phyloP scores from a whole-genome alignment of 2,329 filamentous ascomycete genomes.

The Neurospora crassa region DNA sequence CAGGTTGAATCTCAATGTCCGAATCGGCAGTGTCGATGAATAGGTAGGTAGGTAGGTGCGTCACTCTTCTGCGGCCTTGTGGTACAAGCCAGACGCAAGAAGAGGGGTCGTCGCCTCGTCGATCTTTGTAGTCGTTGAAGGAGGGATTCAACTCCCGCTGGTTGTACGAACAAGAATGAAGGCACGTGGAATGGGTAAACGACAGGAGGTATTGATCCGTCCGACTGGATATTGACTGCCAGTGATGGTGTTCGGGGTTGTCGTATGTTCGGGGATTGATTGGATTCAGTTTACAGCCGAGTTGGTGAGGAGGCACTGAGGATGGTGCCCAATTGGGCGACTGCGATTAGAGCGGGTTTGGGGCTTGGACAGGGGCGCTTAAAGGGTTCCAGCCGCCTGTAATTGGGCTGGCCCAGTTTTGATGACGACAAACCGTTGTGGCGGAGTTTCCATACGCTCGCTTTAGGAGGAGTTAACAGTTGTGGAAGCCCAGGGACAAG shows the following conservation, averaged over 20 bases:
- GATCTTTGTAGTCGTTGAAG: neutral
- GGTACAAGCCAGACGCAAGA: neutral
- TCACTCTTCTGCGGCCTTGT: neutral
- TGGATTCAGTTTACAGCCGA: neutral
- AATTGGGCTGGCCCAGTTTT: neutral
- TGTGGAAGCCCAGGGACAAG: neutral
- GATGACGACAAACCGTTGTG: neutral
- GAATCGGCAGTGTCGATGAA: too few species aligned
- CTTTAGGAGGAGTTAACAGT: neutral
- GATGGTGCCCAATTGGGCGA: neutral
- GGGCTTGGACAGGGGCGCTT: neutral
- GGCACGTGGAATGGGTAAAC: neutral
- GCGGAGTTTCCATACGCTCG: neutral
- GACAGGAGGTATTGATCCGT: neutral
- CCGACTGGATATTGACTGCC: neutral
- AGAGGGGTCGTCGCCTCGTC: neutral
- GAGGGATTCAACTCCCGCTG: neutral
- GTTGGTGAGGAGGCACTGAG: neutral
- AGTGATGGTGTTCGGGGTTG: neutral
- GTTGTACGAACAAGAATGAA: neutral
- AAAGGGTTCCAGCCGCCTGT: neutral
- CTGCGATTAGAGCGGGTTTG: neutral
- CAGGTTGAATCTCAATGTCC: neutral
- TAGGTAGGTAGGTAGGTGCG: neutral
- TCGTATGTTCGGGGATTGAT: neutral